A percentile compares a stretch with the other conserved stretches of the same genome.
Conservation (phyloP, 2,329 filamentous ascomycete genomes). For the Pyrenochaeta sp. region DNA sequence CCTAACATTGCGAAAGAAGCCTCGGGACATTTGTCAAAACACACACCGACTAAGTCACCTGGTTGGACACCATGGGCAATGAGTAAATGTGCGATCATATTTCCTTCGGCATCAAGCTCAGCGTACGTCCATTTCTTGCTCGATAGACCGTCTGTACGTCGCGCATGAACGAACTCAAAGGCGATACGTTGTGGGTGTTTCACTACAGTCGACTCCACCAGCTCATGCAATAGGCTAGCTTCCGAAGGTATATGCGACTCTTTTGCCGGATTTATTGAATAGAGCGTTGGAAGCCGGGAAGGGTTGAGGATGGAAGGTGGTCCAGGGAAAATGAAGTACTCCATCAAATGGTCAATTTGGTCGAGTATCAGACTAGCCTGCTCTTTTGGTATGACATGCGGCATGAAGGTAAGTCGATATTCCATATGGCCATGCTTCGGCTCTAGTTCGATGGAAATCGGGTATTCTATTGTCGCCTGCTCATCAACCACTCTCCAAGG, state of each 20-base stretch:
- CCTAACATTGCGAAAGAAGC: slow-evolving; percentile 85
- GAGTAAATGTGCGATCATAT: slow-evolving; percentile 75
- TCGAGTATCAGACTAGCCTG: slow-evolving; percentile 73
- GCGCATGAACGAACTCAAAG: slow-evolving; percentile 75
- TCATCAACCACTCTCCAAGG: slow-evolving; percentile 72
- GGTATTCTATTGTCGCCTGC: slow-evolving; percentile 76
- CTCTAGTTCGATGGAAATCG: slow-evolving; percentile 81
- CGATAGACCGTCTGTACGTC: slow-evolving; percentile 57
- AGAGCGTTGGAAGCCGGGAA: slow-evolving; percentile 51
- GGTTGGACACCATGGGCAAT: slow-evolving; percentile 57
- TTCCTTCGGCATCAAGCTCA: slow-evolving; percentile 75
- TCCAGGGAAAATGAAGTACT: slow-evolving; percentile 63
- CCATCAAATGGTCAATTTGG: slow-evolving; percentile 76
- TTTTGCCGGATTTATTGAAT: slow-evolving; percentile 73
- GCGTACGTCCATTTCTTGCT: slow-evolving; percentile 74
- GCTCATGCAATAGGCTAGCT: slow-evolving; percentile 74
- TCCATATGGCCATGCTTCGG: slow-evolving; percentile 61
- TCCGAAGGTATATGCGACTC: slow-evolving; percentile 65
- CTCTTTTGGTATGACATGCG: slow-evolving; percentile 69
- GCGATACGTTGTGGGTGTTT: slow-evolving; percentile 68
- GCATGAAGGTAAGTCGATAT: slow-evolving; percentile 72
- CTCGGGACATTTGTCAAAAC: slow-evolving; percentile 85
- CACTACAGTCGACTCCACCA: slow-evolving; percentile 72
- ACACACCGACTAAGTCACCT: slow-evolving; percentile 75
- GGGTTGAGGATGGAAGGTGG: slow-evolving; percentile 53